Evolutionary conservation across 441 rosid species (phyloP).

Genomic region (Theobroma grandiflorum): DNA sequence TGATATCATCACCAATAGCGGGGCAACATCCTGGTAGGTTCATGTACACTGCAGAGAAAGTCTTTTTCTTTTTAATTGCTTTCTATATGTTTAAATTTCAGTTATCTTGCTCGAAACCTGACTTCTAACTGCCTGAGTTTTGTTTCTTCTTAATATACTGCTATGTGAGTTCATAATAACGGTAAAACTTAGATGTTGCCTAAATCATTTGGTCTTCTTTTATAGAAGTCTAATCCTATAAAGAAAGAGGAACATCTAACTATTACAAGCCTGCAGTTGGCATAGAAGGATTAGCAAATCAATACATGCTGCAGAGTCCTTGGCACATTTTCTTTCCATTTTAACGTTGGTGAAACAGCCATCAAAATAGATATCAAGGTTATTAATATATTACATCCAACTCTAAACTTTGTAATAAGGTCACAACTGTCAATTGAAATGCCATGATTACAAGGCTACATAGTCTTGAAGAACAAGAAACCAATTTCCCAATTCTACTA

Average conservation of each 20-base stretch:
- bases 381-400: neutral
- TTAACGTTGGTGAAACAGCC: neutral
- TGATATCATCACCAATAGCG: conserved; percentile 62
- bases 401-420: conserved; percentile 14
- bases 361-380: neutral
- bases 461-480: neutral
- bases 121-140: conserved; percentile 15
- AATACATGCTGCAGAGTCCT: conserved; percentile 11
- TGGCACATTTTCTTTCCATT: neutral
- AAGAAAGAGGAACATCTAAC: neutral
- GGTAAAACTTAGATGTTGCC: neutral
- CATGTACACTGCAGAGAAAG: conserved; percentile 11
- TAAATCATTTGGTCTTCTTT: conserved; percentile 14
- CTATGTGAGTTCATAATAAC: neutral
- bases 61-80: conserved; percentile 10
- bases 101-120: neutral
- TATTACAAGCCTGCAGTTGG: neutral
- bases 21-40: conserved; percentile 93
- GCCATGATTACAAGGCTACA: conserved; percentile 3
- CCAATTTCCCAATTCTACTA: conserved; percentile 16
- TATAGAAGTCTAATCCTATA: neutral
- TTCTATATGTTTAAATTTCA: conserved; percentile 2
- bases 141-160: conserved; percentile 17
- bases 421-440: neutral
- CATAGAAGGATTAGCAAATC: neutral